These are phyloP conservation scores for Pythium vanterpoolii DNA, from an alignment of 352 stramenopile genomes.

Conservation along the genomic window DNA sequence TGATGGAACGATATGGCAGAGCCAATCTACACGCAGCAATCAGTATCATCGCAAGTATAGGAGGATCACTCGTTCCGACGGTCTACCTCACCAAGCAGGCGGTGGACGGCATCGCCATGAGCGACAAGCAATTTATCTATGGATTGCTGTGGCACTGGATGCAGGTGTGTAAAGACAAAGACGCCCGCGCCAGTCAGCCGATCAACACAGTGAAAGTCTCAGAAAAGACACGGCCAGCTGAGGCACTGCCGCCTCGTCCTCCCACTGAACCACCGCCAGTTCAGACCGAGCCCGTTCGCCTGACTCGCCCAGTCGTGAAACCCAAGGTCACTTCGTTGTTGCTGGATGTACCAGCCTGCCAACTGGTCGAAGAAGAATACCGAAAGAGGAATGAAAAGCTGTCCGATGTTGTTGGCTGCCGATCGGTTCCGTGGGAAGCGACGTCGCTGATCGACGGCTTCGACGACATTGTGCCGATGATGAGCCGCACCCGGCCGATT, in stretches of 20 bases:
- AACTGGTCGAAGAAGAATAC: slow-evolving; percentile 18
- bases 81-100: slow-evolving; percentile 20
- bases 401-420: not conserved
- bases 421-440: not conserved
- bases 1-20: too few species aligned
- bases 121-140: slow-evolving; percentile 43
- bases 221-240: not conserved
- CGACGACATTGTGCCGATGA: slow-evolving; percentile 4
- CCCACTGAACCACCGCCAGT: not conserved
- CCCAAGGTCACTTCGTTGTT: not conserved
- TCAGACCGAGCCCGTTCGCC: not conserved
- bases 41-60: not conserved
- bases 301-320: not conserved
- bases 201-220: not conserved
- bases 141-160: slow-evolving; percentile 52
- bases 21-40: slow-evolving; percentile 5
- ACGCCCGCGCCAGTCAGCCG: not conserved
- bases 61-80: slow-evolving; percentile 1
- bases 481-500: not conserved
- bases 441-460: not conserved
- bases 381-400: not conserved
- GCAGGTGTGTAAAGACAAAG: slow-evolving; percentile 23
- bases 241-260: not conserved
- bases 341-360: slow-evolving; percentile 23
- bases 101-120: slow-evolving; percentile 39